Evolutionary conservation across 176 grass and related monocot genomes (phyloP), one percentile per base, ranked within the genome.

Genomic region (Ensete ventricosum): DNA sequence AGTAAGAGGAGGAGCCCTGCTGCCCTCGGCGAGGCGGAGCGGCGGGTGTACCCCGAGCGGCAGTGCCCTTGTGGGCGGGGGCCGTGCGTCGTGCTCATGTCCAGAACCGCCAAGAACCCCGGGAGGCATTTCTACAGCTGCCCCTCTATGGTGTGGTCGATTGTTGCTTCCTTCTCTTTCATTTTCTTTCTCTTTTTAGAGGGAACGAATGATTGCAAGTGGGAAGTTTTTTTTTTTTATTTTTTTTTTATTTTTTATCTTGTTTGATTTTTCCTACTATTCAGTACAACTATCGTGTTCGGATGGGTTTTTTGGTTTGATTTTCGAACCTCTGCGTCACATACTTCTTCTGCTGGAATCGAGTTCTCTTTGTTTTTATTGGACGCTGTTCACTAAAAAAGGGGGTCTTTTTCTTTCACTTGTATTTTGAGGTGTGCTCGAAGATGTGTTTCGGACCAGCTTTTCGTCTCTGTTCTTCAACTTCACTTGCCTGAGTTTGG

Each of bases 1-100:
- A 27, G 9, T 5, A 19, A 9, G 50, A 62, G 49, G 75, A 51
- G 19, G 25, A 51, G 27, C 53, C n/a, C 59, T 9, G 34, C 3
- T 43, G 34, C 34, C 34, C 34, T 43, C 34, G 60, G 82, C 59
- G 60, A 55, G 59, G 23, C 51, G 17, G 68, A 58, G 78, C 57
- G 12, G 14, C 53, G 60, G 64, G 81, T 13, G 19, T 20, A 52
- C 53, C 71, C 72, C 27, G 25, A 76, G 22, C 50, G 14, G 20
- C 62, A 20, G 49, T 85, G 83, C 78, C 72, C 64, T 13, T 85
- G 83, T 55, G 78, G 83, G 2, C 8, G 21, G 17, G 83, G 83
- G 9, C 50, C 62, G 8, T 81, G 77, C 64, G 54, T 64, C 64
- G 83, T 85, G 9, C n/a, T 53, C 10, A 67, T 48, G 5, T 81